Percentiles rank a stretch among this genome's conserved stretches.
phyloP scores from a whole-genome alignment of 2,329 filamentous ascomycete species.

The Scedosporium dehoogii region DNA sequence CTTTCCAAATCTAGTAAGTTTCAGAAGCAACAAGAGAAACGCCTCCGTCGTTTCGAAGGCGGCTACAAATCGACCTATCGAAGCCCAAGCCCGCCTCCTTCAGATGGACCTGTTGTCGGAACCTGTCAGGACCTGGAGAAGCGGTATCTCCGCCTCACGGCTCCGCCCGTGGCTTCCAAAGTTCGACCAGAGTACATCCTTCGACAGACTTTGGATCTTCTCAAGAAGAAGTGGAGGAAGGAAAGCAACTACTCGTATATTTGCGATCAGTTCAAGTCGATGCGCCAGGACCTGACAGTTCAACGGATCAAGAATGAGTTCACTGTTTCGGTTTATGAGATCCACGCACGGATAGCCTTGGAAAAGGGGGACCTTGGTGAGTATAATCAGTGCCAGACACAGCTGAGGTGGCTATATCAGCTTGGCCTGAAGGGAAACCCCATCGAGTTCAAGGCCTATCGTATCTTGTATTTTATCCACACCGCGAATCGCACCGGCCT shows the following conservation, averaged over 20 bases:
- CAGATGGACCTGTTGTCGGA: constrained; percentile 68
- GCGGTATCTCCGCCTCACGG: constrained; percentile 85
- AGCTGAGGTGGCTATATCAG: constrained; percentile 84
- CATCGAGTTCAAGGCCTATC: constrained; percentile 97
- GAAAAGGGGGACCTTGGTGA: constrained; percentile 99
- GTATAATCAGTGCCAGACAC: constrained; percentile 99
- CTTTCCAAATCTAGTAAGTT: constrained; percentile 68
- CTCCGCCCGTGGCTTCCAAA: constrained; percentile 76
- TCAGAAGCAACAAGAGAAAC: constrained; percentile 75
- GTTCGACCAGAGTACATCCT: constrained; percentile 78
- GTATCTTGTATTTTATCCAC: constrained; percentile 98
- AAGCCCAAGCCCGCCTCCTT: constrained; percentile 46
- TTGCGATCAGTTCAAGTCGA: constrained; percentile 97
- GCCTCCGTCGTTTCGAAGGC: constrained; percentile 75
- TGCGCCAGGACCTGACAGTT: constrained; percentile 95
- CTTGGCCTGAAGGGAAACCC: constrained; percentile 80
- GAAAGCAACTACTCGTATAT: constrained; percentile 96
- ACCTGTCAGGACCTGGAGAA: constrained; percentile 81
- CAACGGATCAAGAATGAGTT: constrained; percentile 96
- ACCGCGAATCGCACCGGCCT: constrained; percentile 96
- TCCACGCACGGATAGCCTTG: constrained; percentile 91
- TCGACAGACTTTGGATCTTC: constrained; percentile 71
- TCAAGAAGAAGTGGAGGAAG: constrained; percentile 90
- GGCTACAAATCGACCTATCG: constrained; percentile 47
- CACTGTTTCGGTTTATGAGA: constrained; percentile 93